Evolutionary conservation across 495 filamentous ascomycete genomes (phyloP).

Genomic region (Stereocaulon alpinum): DNA sequence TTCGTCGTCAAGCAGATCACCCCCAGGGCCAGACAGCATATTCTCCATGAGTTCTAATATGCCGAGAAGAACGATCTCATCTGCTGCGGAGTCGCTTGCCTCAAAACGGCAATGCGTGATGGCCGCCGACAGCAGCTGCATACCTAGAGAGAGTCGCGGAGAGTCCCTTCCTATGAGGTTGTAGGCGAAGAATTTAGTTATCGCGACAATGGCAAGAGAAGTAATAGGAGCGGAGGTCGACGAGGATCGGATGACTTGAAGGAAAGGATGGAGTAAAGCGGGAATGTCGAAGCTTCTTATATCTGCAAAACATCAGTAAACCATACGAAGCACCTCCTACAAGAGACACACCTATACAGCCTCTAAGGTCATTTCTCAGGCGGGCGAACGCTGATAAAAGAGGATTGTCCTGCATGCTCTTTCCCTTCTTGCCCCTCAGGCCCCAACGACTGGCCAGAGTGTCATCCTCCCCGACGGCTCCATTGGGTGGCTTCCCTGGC

Average conservation of each 20-base stretch:
- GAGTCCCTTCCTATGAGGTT: constrained; percentile 76
- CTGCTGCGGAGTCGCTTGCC: constrained; percentile 84
- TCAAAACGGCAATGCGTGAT: constrained; percentile 98
- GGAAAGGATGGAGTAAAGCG: constrained; percentile 83
- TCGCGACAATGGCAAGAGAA: constrained; percentile 84
- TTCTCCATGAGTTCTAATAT: constrained; percentile 97
- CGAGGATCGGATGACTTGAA: constrained; percentile 93
- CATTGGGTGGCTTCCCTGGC: constrained; percentile 4
- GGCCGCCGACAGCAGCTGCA: constrained; percentile 89
- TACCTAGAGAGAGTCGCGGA: constrained; percentile 74
- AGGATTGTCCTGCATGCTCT: constrained; percentile 97
- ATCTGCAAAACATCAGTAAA: constrained; percentile 40
- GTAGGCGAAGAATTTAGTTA: constrained; percentile 95
- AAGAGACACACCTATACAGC: constrained; percentile 57
- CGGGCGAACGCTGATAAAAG: constrained; percentile 91
- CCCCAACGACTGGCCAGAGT: constrained; percentile 66
- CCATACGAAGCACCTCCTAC: neutral
- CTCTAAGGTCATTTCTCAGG: constrained; percentile 76
- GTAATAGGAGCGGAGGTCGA: constrained; percentile 95
- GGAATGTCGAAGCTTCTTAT: constrained; percentile 84
- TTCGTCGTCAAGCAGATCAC: constrained; percentile 84
- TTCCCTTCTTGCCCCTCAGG: constrained; percentile 88
- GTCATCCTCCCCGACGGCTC: constrained; percentile 38
- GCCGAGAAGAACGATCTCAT: constrained; percentile 86
- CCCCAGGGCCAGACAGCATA: constrained; percentile 88